Evolutionary conservation across 108 stramenopile species (phyloP).

Genomic region (Fragilariopsis cylindrus): DNA sequence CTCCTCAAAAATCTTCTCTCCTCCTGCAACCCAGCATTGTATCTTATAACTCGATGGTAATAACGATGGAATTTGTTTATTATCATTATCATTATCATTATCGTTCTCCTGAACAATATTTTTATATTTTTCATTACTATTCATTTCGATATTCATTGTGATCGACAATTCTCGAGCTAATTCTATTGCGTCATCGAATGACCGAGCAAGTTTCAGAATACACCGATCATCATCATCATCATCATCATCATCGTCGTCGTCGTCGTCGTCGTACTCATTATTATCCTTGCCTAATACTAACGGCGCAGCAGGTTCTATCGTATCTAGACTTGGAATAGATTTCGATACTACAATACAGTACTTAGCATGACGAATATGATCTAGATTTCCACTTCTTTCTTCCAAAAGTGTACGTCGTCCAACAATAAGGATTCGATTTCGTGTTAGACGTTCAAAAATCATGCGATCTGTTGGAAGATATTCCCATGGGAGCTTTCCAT

Average conservation of each 20-base stretch:
- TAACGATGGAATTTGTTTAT: not conserved
- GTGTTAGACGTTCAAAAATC: conserved; percentile 58
- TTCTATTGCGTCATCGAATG: conserved; percentile 68
- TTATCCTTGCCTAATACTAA: too few species aligned
- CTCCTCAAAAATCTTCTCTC: conserved; percentile 68
- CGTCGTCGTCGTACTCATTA: too few species aligned
- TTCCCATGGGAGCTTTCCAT: conserved; percentile 73
- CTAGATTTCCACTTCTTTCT: conserved; percentile 26
- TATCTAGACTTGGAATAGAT: conserved; percentile 21
- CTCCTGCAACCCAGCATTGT: conserved; percentile 81
- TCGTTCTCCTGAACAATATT: not conserved
- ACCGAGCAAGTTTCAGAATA: conserved; percentile 15
- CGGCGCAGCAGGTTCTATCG: too few species aligned
- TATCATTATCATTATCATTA: conserved; percentile 7
- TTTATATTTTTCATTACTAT: not conserved
- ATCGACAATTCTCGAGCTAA: conserved; percentile 39
- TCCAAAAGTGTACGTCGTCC: conserved; percentile 71
- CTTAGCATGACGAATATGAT: conserved; percentile 62
- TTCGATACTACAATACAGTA: conserved; percentile 68
- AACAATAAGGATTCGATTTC: conserved; percentile 59
- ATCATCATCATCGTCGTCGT: not conserved
- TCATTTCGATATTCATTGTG: too few species aligned
- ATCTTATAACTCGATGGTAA: conserved; percentile 21
- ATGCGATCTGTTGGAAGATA: conserved; percentile 56
- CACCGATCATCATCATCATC: not conserved